These are phyloP conservation scores for Paraphaeosphaeria minitans DNA, from an alignment of 2,329 filamentous ascomycete genomes.

Conservation along the genomic window DNA sequence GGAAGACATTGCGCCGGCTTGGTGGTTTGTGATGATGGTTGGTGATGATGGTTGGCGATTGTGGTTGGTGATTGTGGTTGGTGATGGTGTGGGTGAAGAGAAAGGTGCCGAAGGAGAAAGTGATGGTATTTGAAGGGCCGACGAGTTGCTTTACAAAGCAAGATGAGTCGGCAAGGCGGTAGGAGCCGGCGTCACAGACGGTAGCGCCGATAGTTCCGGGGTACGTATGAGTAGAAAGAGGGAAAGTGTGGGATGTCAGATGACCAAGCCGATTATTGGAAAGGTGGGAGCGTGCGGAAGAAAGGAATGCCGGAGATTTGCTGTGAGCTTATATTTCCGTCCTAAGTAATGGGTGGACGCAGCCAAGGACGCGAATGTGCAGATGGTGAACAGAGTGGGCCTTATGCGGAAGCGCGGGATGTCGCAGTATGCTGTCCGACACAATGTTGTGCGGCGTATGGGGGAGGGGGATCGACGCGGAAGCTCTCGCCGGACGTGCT, in stretches of 20 bases:
- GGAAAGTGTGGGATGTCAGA: constrained; percentile 33
- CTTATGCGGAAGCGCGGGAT: constrained; percentile 35
- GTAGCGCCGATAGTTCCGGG: constrained; percentile 26
- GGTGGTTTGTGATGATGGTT: constrained; percentile 18
- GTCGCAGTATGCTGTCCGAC: constrained; percentile 33
- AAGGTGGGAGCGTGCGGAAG: constrained; percentile 19
- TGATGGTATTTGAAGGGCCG: constrained; percentile 1
- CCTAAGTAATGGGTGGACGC: constrained; percentile 13
- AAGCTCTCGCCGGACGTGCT: constrained; percentile 27
- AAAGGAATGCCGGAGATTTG: constrained; percentile 15
- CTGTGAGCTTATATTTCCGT: constrained; percentile 23
- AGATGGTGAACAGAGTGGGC: constrained; percentile 18
- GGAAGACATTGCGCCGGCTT: constrained; percentile 43
- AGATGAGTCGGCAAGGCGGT: constrained; percentile 16
- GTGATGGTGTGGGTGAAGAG: constrained; percentile 12
- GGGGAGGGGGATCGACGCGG: constrained; percentile 21
- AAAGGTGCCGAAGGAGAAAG: constrained; percentile 4
- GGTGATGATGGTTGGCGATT: constrained; percentile 12
- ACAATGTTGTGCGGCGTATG: constrained; percentile 20
- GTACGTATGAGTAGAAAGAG: constrained; percentile 19
- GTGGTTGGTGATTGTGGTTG: constrained; percentile 15
- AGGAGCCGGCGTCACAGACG: constrained; percentile 24
- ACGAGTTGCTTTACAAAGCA: constrained; percentile 6
- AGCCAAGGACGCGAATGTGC: constrained; percentile 17
- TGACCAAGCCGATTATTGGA: constrained; percentile 14